Conservation (phyloP, 306 rosid genomes). For the Gleditsia sinensis region DNA sequence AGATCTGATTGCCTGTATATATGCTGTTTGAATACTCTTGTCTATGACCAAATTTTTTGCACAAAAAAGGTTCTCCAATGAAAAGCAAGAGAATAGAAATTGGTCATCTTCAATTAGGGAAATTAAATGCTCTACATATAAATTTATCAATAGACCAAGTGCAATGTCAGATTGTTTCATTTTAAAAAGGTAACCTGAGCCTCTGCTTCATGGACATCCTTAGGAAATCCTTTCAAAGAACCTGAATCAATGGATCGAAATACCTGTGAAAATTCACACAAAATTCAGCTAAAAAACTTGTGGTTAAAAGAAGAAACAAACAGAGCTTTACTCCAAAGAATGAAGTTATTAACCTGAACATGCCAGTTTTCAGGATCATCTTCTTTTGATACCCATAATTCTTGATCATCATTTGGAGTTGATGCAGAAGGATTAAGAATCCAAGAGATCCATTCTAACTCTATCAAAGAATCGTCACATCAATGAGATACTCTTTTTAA, state of each 20-base stretch:
- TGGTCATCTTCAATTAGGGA: too few species aligned
- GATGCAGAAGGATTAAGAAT: slow-evolving; percentile 83
- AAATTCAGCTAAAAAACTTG: slow-evolving; percentile 15
- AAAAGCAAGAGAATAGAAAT: slow-evolving; percentile 30
- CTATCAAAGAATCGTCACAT: slow-evolving; percentile 88
- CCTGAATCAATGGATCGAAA: slow-evolving; percentile 98
- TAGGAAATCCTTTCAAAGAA: slow-evolving; percentile 96
- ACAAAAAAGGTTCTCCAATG: slow-evolving; percentile 84
- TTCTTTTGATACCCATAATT: slow-evolving; percentile 71
- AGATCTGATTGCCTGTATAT: slow-evolving; percentile 84
- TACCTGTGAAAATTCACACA: slow-evolving; percentile 54
- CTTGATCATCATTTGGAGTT: slow-evolving; percentile 53
- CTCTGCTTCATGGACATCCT: slow-evolving; percentile 60
- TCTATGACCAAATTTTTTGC: slow-evolving; percentile 90
- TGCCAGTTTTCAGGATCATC: slow-evolving; percentile 79
- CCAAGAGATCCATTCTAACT: slow-evolving; percentile 97
- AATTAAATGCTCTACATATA: not conserved
- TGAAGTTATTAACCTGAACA: slow-evolving; percentile 70
- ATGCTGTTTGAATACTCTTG: slow-evolving; percentile 93
- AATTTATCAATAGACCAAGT: slow-evolving; percentile 1
- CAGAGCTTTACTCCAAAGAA: slow-evolving; percentile 21
- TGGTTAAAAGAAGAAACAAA: slow-evolving; percentile 14
- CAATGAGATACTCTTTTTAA: slow-evolving; percentile 73
- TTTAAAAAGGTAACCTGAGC: slow-evolving; percentile 53
- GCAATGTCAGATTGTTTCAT: slow-evolving; percentile 5